These are phyloP conservation scores for Triticum urartu DNA, from an alignment of 176 grass and related monocot genomes.

Conservation along the genomic window DNA sequence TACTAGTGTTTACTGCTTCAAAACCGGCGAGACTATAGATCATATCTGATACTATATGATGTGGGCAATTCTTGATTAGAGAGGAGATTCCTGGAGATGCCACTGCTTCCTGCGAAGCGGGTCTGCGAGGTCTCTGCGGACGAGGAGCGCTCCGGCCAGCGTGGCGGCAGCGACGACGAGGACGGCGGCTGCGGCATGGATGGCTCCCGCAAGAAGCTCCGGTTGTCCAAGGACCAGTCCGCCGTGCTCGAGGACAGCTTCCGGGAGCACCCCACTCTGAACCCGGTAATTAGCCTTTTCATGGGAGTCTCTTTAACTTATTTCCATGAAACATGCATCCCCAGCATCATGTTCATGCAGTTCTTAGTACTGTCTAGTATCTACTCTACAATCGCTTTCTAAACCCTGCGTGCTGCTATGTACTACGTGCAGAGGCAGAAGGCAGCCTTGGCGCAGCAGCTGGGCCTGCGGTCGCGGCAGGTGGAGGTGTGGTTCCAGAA, in stretches of 20 bases:
- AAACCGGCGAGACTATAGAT: background rate
- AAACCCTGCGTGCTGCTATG: background rate
- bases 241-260: conserved; percentile 84
- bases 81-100: conserved; percentile 53
- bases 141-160: conserved; percentile 39
- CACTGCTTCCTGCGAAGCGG: conserved; percentile 49
- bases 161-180: conserved; percentile 71
- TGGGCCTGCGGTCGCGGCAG: conserved; percentile 75
- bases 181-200: conserved; percentile 56
- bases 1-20: background rate
- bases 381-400: background rate
- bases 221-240: conserved; percentile 80
- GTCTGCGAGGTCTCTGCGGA: conserved; percentile 19
- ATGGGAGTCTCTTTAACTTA: background rate
- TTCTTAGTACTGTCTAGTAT: background rate
- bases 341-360: background rate
- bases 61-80: background rate
- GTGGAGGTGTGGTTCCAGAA: conserved; percentile 99
- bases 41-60: background rate
- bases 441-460: conserved; percentile 65
- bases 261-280: conserved; percentile 83
- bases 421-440: conserved; percentile 67
- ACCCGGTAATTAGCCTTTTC: conserved; percentile 26
- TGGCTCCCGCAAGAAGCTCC: conserved; percentile 82
- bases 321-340: background rate